These are phyloP conservation scores for Mallotus japonicus DNA, from an alignment of 441 rosid species.

Conservation along the genomic window DNA sequence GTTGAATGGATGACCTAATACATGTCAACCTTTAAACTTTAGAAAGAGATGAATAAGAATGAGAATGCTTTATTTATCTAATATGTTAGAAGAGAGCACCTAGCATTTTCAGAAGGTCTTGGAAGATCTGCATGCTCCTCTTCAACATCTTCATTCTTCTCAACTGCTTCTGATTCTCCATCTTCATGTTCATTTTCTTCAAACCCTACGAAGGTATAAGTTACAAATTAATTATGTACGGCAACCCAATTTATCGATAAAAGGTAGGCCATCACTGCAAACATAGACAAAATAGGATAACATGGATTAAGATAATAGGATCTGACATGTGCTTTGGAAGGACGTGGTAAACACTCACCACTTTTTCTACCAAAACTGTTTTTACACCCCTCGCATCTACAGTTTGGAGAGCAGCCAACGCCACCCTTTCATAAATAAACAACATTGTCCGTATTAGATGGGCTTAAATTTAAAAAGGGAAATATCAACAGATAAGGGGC, in stretches of 20 bases:
- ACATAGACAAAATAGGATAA: no score
- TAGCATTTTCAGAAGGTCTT: conserved; percentile 25
- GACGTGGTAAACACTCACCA: conserved; percentile 45
- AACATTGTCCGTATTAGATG: conserved; percentile 30
- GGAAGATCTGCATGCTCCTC: conserved; percentile 30
- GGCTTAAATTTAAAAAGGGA: not conserved
- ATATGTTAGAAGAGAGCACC: conserved; percentile 23
- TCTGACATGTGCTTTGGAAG: not conserved
- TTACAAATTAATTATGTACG: no score
- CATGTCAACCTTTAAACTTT: not conserved
- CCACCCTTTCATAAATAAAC: conserved; percentile 58
- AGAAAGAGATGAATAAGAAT: conserved; percentile 5
- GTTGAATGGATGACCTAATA: conserved; percentile 51
- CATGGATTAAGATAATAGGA: not conserved
- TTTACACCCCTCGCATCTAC: conserved; percentile 95
- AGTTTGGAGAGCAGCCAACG: conserved; percentile 88
- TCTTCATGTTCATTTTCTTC: conserved; percentile 32
- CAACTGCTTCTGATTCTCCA: conserved; percentile 21
- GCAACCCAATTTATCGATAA: not conserved
- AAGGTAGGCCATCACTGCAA: not conserved
- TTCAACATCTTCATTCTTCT: conserved; percentile 25
- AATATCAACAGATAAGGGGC: conserved; percentile 13
- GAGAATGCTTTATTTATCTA: not conserved
- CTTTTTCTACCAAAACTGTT: conserved; percentile 77
- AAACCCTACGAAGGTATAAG: conserved; percentile 27